These are phyloP conservation scores for Tolypocladium ophioglossoides DNA, from an alignment of 2,329 filamentous ascomycete genomes.

Conservation along the genomic window DNA sequence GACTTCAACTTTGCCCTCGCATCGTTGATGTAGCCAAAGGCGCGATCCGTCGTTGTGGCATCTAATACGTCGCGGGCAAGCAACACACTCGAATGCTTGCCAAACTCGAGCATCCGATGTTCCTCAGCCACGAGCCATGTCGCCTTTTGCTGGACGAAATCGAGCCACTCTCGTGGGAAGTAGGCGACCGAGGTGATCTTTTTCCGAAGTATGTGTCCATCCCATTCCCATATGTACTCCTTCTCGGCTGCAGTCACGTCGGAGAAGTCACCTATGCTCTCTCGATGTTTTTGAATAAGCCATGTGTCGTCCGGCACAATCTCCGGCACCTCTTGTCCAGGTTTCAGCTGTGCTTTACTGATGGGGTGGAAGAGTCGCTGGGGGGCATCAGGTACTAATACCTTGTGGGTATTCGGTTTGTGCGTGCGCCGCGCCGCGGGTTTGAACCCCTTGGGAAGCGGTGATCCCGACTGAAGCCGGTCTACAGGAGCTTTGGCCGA, in stretches of 20 bases:
- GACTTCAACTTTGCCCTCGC: slow-evolving; percentile 21
- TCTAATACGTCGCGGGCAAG: slow-evolving; percentile 36
- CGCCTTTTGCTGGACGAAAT: slow-evolving; percentile 39
- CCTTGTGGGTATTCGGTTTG: slow-evolving; percentile 14
- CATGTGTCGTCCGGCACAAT: slow-evolving; percentile 36
- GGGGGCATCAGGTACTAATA: slow-evolving; percentile 36
- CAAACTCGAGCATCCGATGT: slow-evolving; percentile 41
- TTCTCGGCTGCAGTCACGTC: slow-evolving; percentile 44
- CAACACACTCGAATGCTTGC: slow-evolving; percentile 42
- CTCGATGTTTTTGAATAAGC: slow-evolving; percentile 48
- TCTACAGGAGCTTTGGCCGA: slow-evolving; percentile 9
- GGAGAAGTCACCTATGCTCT: slow-evolving; percentile 45
- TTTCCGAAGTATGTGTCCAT: slow-evolving; percentile 40
- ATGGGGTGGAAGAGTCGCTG: slow-evolving; percentile 47
- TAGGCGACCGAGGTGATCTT: slow-evolving; percentile 41
- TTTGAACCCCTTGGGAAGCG: slow-evolving; percentile 7
- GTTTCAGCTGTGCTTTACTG: slow-evolving; percentile 39
- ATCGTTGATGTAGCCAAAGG: slow-evolving; percentile 31
- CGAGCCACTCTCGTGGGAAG: slow-evolving; percentile 39
- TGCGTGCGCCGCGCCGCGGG: slow-evolving; percentile 4
- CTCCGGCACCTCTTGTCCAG: slow-evolving; percentile 36
- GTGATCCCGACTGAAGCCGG: slow-evolving; percentile 14
- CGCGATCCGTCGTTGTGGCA: slow-evolving; percentile 31
- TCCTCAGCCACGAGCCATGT: slow-evolving; percentile 39
- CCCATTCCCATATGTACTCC: slow-evolving; percentile 50